These are phyloP conservation scores for Rubia peregrina DNA, from an alignment of 305 asterid species.

Conservation along the genomic window DNA sequence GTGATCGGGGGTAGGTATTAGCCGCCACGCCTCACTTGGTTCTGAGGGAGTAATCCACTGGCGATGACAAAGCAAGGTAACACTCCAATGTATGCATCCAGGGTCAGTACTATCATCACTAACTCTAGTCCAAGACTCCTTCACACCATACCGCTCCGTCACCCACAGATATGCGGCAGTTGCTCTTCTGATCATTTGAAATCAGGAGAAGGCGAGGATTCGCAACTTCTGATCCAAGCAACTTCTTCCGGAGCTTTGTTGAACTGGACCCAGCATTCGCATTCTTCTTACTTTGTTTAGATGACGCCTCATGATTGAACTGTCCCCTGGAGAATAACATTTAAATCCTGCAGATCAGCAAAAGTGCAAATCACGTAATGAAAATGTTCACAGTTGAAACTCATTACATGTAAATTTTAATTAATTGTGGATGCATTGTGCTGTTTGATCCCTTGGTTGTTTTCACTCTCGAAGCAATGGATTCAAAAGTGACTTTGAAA, in stretches of 20 bases:
- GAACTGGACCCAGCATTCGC: slow-evolving; percentile 31
- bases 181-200: too few species aligned
- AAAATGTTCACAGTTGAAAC: background rate
- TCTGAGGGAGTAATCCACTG: too few species aligned
- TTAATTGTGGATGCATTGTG: slow-evolving; percentile 47
- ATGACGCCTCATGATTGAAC: slow-evolving; percentile 40
- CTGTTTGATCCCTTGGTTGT: slow-evolving; percentile 36
- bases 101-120: too few species aligned
- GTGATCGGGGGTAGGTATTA: too few species aligned
- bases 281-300: slow-evolving; percentile 28
- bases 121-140: too few species aligned
- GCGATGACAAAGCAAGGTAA: too few species aligned
- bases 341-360: background rate
- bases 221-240: too few species aligned
- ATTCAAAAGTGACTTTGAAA: background rate
- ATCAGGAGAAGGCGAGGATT: too few species aligned
- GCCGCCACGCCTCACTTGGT: too few species aligned
- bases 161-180: too few species aligned
- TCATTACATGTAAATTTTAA: slow-evolving; percentile 56
- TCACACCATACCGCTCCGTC: too few species aligned
- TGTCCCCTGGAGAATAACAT: slow-evolving; percentile 59
- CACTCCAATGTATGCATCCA: too few species aligned
- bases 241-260: slow-evolving; percentile 39
- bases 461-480: slow-evolving; percentile 13
- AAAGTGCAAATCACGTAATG: background rate